Evolutionary conservation across 495 filamentous ascomycete genomes (phyloP), one percentile per base, ranked within the genome.

Genomic region (Trichocladium antarcticum): DNA sequence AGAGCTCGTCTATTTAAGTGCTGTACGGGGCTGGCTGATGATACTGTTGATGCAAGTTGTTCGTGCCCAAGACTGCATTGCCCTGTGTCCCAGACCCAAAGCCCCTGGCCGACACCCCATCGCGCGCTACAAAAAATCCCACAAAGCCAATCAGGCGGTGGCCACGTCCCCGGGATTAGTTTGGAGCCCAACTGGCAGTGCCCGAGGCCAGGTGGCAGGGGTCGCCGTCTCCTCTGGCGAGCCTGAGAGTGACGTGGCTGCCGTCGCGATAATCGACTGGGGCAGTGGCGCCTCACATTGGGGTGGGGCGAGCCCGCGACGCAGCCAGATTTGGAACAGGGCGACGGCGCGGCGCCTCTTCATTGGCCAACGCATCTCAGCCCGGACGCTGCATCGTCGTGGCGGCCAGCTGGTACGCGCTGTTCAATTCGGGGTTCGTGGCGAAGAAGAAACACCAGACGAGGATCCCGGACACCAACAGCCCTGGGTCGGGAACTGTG

Each of bases 191-290:
- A 49, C 47, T 20, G 29, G 31, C 20, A 15, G 10, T 42, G 24
- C 27, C 45, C 37, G 28, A 48, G 27, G 37, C 37, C 37, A 49
- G 28, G 35, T 42, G 46, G 46, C 46, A 49, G 38, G 37, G 28
- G 28, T 8, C 9, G 16, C 9, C 24, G 6, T 9, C n/a, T 46
- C 32, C 3, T 6, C 31, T 49, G 47, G 42, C 47, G 47, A 42
- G 47, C 39, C 47, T 9, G 38, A n/a, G n/a, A n/a, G 38, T 49
- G 47, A 49, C 47, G 47, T 49, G 47, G 47, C 47, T 9, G 38
- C 14, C 35, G 2, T 43, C 47, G 42, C 47, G 47, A 42, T 39
- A 42, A 28, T 37, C 38, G 34, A 41, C 37, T 42, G 46, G 31
- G 29, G 32, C 47, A 41, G 28, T 42, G 46, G 31, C 38, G 32